A percentile compares a stretch with the other conserved stretches of the same genome.
Conservation (phyloP, 768 basidiomycete genomes). For the Mycena sanguinolenta region DNA sequence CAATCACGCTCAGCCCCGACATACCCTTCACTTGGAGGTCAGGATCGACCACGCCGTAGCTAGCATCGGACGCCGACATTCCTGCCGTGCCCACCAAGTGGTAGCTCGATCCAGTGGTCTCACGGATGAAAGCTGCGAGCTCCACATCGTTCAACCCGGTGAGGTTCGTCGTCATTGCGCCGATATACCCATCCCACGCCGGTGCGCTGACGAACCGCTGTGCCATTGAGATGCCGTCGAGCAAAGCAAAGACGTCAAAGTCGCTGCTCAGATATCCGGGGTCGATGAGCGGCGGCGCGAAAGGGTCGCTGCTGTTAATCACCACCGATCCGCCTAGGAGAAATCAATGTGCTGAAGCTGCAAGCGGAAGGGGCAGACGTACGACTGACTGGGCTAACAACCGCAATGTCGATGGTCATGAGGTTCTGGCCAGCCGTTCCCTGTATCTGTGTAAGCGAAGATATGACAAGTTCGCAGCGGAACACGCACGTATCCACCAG, state of each 20-base stretch:
- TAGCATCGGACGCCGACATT: slow-evolving; percentile 12
- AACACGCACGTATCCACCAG: neutral
- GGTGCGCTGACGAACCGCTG: neutral
- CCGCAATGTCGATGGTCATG: neutral
- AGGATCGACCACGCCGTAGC: slow-evolving; percentile 14
- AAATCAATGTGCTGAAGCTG: neutral
- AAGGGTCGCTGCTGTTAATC: slow-evolving; percentile 1
- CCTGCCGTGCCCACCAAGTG: slow-evolving; percentile 15
- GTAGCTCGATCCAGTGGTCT: neutral
- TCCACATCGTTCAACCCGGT: neutral
- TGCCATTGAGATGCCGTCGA: neutral
- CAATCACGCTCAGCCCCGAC: neutral
- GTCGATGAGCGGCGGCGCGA: slow-evolving; percentile 16
- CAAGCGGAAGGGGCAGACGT: neutral
- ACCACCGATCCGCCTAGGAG: neutral
- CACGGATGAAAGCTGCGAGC: neutral
- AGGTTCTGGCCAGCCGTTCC: neutral
- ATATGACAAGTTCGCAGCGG: too few species aligned
- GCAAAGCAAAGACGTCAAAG: neutral
- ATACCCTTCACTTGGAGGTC: slow-evolving; percentile 9
- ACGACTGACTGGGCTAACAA: slow-evolving; percentile 18
- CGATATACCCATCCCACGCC: neutral
- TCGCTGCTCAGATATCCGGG: neutral
- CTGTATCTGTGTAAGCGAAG: neutral
- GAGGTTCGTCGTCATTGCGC: neutral